Base-by-base conservation (phyloP, 441 rosid species). In the Croton setiger region DNA sequence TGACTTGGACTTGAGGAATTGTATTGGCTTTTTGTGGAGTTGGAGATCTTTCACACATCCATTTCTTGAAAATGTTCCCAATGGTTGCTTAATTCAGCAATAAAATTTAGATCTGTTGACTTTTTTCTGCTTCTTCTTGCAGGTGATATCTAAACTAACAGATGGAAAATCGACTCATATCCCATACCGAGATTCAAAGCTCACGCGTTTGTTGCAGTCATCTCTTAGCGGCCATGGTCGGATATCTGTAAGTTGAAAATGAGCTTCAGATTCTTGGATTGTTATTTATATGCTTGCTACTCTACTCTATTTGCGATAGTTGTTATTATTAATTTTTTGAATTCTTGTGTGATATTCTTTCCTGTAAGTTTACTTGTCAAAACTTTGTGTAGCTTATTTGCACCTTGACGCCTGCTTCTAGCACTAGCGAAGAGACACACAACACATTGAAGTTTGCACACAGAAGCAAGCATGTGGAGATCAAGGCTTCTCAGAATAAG, bases 341-440 rank as follows among this genome's bases (percentile, higher is more conserved):
- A n/a, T 66, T 20, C 48, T 44, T 13, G 27, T 31, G 33, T 12
- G 36, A 12, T 43, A 35, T 4, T 57, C 13, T 45, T 60, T 52
- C 44, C 70, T 72, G 68, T 65, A 64, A 62, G 63, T 47, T 66
- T 78, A 72, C 54, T 77, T 75, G 41, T 60, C 70, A 60, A 67
- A 75, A 65, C 18, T 71, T 76, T 56, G 76, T 77, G 71, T 75
- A 93, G 98, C 93, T 93, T 66, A 91, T 93, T 77, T 91, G 98
- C 85, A 91, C 93, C 0, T 88, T 93, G 64, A 93, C 95, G 51
- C 96, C 98, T 79, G 92, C 98, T 57, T 89, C 97, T 58, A 79
- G 98, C 82, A 91, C 84, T 60, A 82, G 83, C 11, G 98, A 93
- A 81, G 98, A 93, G 82, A 91, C 97, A n/a, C 97, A 93, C 81